These are phyloP conservation scores for Filobasidium uniguttulatum DNA, from an alignment of 1,284 basidiomycete species.

Conservation along the genomic window DNA sequence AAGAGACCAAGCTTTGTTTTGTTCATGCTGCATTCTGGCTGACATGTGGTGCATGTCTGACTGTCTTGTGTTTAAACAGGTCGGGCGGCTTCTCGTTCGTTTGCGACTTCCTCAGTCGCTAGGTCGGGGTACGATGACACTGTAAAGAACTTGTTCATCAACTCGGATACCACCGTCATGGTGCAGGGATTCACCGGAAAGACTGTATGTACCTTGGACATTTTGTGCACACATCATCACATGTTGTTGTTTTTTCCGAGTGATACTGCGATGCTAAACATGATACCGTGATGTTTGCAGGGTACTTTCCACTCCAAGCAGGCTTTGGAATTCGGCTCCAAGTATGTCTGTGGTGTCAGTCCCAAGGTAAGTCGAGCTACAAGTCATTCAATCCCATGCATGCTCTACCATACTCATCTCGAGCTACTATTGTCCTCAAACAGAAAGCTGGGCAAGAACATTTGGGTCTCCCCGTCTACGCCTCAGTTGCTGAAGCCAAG, in stretches of 20 bases:
- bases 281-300: too few relatives aligned
- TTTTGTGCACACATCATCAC: background rate
- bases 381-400: background rate
- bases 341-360: constrained; percentile 94
- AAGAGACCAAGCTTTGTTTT: too few relatives aligned
- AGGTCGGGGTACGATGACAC: constrained; percentile 73
- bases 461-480: constrained; percentile 89
- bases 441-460: constrained; percentile 88
- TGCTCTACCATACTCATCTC: background rate
- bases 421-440: background rate
- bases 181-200: constrained; percentile 95
- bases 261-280: too few relatives aligned
- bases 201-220: constrained; percentile 50
- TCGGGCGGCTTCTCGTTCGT: constrained; percentile 33
- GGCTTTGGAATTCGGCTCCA: constrained; percentile 75
- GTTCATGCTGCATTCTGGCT: background rate
- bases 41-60: background rate
- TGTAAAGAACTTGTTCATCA: constrained; percentile 78
- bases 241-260: too few relatives aligned
- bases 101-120: constrained; percentile 55
- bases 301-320: constrained; percentile 95
- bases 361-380: constrained; percentile 56
- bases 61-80: background rate
- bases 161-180: constrained; percentile 73
- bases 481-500: constrained; percentile 82